Base-by-base conservation (phyloP, 805 yeast species). In the Saccharomycopsis selenospora region DNA sequence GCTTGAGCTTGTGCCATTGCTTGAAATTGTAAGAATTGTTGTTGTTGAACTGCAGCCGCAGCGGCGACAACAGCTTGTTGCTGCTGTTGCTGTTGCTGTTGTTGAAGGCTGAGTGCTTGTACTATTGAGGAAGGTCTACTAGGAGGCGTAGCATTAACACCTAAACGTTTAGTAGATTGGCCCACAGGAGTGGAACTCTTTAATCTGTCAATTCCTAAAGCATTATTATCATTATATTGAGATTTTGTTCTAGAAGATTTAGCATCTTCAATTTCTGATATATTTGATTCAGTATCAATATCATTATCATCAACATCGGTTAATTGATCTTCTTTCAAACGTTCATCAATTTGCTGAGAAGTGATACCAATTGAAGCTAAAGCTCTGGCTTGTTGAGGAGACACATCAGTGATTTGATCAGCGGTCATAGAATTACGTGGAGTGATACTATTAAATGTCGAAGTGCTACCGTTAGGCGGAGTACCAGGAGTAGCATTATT, bases 301-400 rank as follows among this genome's bases (percentile, higher is more conserved):
- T 38, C 8, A 33, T 33, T 3, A 33, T 10, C 36, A 29, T 29
- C 36, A 29, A 10, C 14, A 5, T 29, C 14, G 14, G 6, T 29
- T 29, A 6, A n/a, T 2, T 29, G 17, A 29, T 10, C 36, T 6
- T 6, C 20, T 14, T 20, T 17, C 14, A 14, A 3, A 10, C 40
- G 20, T 26, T 29, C 30, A 18, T 45, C 48, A 22, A 18, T 40
- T 10, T 23, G 17, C 14, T 13, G 8, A 7, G 55, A 43, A 1
- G 49, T 42, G 14, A 52, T 49, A 4, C 55, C 55, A 20, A 52
- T 52, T 6, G 51, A 44, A 8, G 55, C 55, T 18, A 52, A 42
- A 4, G 55, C 55, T n/a, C 46, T n/a, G 2, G 55, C 53, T 27
- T 52, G 47, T 36, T 49, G 43, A 6, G 38, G 38, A 6, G 38